These are phyloP conservation scores for Coemansia sp. DNA, from an alignment of 192 early-diverging fungal species.

Conservation along the genomic window DNA sequence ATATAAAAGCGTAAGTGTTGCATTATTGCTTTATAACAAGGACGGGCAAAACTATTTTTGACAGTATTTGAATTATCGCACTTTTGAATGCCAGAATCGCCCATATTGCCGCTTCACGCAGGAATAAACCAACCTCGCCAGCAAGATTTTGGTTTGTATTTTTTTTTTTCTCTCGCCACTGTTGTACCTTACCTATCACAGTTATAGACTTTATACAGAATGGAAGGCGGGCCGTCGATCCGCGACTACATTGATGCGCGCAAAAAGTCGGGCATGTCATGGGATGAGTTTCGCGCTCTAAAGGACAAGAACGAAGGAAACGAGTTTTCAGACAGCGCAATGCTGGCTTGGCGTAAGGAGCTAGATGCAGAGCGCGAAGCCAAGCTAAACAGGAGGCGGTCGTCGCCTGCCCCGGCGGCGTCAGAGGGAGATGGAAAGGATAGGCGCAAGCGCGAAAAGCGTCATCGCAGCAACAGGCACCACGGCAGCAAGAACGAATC, in stretches of 20 bases:
- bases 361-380: conserved; percentile 50
- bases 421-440: not conserved
- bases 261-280: conserved; percentile 51
- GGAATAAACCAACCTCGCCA: too few species aligned
- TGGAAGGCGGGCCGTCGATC: conserved; percentile 35
- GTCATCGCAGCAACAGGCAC: conserved; percentile 1
- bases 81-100: too few species aligned
- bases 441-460: conserved; percentile 1
- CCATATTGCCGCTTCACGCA: too few species aligned
- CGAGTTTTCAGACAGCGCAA: conserved; percentile 42
- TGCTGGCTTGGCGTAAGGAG: conserved; percentile 49
- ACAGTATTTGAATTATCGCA: too few species aligned
- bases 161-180: not conserved
- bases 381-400: conserved; percentile 18
- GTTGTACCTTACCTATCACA: not conserved
- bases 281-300: conserved; percentile 51
- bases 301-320: conserved; percentile 35
- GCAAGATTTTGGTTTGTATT: too few species aligned
- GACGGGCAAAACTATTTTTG: too few species aligned
- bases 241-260: conserved; percentile 53
- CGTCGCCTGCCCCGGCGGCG: not conserved
- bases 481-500: not conserved
- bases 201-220: not conserved
- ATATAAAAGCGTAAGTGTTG: too few species aligned
- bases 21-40: too few species aligned